Evolutionary conservation across 2,329 filamentous ascomycete genomes (phyloP), one percentile per base, ranked within the genome.

Genomic region (Alternaria panax): DNA sequence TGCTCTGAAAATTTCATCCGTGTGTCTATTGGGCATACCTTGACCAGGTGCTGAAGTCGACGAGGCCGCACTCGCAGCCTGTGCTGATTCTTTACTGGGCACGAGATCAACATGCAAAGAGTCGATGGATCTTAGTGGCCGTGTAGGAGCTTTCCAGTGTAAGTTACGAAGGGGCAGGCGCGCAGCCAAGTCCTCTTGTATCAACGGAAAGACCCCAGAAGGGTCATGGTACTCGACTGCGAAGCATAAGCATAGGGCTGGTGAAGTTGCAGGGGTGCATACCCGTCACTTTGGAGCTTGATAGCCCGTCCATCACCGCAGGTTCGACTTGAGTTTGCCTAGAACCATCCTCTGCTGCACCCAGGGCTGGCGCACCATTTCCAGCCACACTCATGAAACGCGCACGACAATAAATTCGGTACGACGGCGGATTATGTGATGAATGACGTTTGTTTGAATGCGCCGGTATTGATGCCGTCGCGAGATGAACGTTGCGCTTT

Each of bases 181-280:
- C 41, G 90, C 84, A 40, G 91, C 84, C 58, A 99, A 84, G 58
- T 93, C 88, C 3, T 92, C 88, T 11, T 90, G 89, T 42, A 98
- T 83, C 52, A 94, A 85, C 59, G 92, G 88, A 80, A 94, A 98
- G 64, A 98, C 86, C 72, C 91, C 90, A 75, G 92, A 91, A 53
- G 95, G 94, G 81, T 99, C 95, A 81, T 91, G 92, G 81, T 97
- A 99, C 84, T 98, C 93, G 82, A 97, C 93, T 96, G 71, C 27
- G 43, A 32, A 42, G 45, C 55, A 64, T 76, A 59, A 76, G 72
- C 32, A 58, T 59, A 50, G 43, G 22, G 18, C 18, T 34, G n/a
- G 43, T 32, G 41, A 25, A 34, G 38, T 18, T 56, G n/a, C 50
- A 57, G 50, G 63, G 55, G 57, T 56, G 30, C 65, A 64, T 73